phyloP scores from a whole-genome alignment of 208 protist species.

The Angomonas desouzai region DNA sequence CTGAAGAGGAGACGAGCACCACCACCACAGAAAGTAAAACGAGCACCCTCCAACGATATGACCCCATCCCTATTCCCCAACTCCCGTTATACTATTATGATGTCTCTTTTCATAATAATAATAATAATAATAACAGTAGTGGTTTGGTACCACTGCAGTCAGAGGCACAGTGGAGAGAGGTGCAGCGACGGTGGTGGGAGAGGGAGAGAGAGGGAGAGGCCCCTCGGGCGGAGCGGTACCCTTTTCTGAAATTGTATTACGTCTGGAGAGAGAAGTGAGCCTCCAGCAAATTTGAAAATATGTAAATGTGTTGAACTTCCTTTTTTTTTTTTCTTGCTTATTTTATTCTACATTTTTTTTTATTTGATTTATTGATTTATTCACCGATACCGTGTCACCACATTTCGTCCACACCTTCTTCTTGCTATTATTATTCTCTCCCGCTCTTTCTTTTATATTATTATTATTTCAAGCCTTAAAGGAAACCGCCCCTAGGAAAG shows the following conservation, averaged over 20 bases:
- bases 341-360: no score
- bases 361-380: no score
- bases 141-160: slow-evolving; percentile 1
- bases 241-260: slow-evolving; percentile 9
- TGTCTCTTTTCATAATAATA: slow-evolving; percentile 6
- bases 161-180: neutral
- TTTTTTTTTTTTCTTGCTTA: no score
- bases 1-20: neutral
- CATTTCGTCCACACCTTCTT: no score
- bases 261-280: neutral
- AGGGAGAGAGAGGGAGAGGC: neutral
- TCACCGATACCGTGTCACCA: no score
- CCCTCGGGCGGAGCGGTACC: neutral
- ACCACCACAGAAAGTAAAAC: neutral
- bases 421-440: no score
- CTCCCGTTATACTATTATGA: slow-evolving; percentile 6
- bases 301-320: no score
- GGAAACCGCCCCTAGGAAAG: no score
- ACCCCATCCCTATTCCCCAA: neutral
- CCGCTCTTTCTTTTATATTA: no score
- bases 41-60: neutral
- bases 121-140: neutral
- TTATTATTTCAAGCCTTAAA: no score
- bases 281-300: no score
- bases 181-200: neutral